phyloP scores from a whole-genome alignment of 306 rosid genomes.

The Castanea mollissima region DNA sequence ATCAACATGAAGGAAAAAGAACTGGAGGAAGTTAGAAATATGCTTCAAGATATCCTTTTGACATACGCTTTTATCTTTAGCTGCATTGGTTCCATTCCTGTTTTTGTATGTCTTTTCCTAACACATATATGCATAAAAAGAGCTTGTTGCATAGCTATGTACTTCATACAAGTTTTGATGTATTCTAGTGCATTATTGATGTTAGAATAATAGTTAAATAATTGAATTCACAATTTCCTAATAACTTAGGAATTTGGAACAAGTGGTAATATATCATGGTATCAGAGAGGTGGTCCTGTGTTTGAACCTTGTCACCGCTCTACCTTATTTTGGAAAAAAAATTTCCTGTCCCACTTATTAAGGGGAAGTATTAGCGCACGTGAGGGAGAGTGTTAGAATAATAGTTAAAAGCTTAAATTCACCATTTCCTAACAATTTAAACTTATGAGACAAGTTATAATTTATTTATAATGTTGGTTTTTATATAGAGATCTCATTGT shows the following conservation, averaged over 20 bases:
- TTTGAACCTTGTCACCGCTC: no score
- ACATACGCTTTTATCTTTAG: neutral
- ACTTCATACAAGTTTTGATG: neutral
- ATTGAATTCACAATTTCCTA: neutral
- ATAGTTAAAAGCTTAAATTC: no score
- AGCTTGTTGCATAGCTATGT: neutral
- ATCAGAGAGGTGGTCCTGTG: no score
- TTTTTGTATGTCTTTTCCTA: neutral
- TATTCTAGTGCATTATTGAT: neutral
- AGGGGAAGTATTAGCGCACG: no score
- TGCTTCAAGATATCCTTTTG: slow-evolving; percentile 90
- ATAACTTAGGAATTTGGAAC: no score
- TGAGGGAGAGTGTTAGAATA: no score
- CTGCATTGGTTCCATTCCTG: neutral
- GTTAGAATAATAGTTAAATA: neutral
- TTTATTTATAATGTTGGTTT: neutral
- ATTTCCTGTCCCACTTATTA: no score
- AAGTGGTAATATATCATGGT: no score
- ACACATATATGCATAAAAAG: no score
- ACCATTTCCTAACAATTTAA: no score
- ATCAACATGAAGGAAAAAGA: slow-evolving; percentile 56
- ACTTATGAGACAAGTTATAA: no score
- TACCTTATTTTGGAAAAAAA: no score
- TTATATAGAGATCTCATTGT: neutral
- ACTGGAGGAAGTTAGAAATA: slow-evolving; percentile 55